These are phyloP conservation scores for Volvox carteri DNA, from an alignment of 163 green algal species.

Conservation along the genomic window DNA sequence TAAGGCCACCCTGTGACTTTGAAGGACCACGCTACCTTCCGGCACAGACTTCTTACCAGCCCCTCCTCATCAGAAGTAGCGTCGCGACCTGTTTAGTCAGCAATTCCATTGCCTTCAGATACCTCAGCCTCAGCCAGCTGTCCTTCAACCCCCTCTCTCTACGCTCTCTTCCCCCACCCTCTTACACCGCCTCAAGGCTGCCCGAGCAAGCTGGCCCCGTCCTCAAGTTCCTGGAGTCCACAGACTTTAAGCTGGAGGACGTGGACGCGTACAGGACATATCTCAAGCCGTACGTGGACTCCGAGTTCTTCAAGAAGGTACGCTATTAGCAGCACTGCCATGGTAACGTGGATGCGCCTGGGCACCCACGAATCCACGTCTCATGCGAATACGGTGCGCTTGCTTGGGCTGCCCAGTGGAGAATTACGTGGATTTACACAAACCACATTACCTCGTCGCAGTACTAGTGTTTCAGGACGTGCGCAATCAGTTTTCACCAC, in stretches of 20 bases:
- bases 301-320: conserved; percentile 58
- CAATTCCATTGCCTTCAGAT: background rate
- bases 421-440: no score
- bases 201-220: conserved; percentile 53
- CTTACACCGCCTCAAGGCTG: conserved; percentile 36
- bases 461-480: no score
- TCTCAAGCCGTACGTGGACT: conserved; percentile 60
- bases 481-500: no score
- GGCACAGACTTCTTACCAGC: no score
- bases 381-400: no score
- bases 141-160: background rate
- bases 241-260: conserved; percentile 64
- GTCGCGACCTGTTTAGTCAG: background rate
- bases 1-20: no score
- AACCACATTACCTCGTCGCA: no score
- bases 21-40: no score
- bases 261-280: conserved; percentile 62
- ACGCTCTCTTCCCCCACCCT: background rate
- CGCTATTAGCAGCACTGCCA: no score
- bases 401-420: no score
- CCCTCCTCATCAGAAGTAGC: background rate
- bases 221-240: conserved; percentile 62
- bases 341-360: no score
- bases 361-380: no score
- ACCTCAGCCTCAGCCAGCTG: background rate